Evolutionary conservation across 768 basidiomycete species (phyloP).

Genomic region (Phaffia australis): DNA sequence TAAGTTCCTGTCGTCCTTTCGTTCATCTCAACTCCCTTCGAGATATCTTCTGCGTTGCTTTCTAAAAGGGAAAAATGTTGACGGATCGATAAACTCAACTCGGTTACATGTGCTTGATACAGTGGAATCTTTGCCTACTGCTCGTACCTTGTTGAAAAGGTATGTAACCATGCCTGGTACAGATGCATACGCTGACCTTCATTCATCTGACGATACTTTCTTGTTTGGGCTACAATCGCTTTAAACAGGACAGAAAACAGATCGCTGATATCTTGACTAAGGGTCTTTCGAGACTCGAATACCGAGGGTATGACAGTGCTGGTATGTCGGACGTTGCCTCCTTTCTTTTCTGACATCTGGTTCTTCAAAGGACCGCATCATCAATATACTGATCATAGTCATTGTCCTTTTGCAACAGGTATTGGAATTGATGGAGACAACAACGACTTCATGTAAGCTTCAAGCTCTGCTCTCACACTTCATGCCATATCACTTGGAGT

Average conservation of each 20-base stretch:
- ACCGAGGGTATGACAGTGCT: conserved; percentile 96
- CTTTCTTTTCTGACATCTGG: not conserved
- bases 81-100: too few relatives aligned
- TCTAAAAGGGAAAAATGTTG: too few relatives aligned
- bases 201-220: conserved; percentile 12
- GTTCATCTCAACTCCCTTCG: not conserved
- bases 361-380: not conserved
- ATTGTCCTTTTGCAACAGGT: conserved; percentile 30
- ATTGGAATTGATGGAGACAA: conserved; percentile 77
- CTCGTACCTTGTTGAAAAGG: conserved; percentile 90
- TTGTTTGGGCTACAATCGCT: not conserved
- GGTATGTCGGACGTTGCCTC: conserved; percentile 32
- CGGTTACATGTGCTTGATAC: not conserved
- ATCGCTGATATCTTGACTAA: conserved; percentile 81
- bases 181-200: not conserved
- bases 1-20: not conserved
- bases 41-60: not conserved
- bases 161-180: conserved; percentile 38
- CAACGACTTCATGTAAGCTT: conserved; percentile 48
- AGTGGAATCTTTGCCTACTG: conserved; percentile 89
- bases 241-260: conserved; percentile 65
- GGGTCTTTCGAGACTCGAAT: conserved; percentile 89
- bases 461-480: not conserved
- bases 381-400: not conserved
- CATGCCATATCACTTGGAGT: not conserved